Conservation (phyloP, 2,329 filamentous ascomycete genomes). For the Calycina marina region DNA sequence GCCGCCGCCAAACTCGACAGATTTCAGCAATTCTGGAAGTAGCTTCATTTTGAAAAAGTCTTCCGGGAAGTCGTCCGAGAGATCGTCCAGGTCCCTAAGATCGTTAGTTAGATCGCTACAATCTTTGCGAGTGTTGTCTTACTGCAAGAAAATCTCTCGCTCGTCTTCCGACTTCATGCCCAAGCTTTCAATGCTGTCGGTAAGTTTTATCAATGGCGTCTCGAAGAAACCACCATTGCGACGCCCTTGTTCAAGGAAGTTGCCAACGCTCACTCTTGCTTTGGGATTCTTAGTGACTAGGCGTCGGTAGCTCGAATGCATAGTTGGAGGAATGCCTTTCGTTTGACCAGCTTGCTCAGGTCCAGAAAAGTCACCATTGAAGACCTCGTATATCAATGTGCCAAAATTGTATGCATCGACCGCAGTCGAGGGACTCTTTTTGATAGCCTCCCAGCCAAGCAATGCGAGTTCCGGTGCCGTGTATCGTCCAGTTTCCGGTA, state of each 20-base stretch:
- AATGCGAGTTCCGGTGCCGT: slow-evolving; percentile 76
- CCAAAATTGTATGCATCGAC: slow-evolving; percentile 83
- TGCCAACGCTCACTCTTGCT: slow-evolving; percentile 64
- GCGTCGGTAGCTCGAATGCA: slow-evolving; percentile 85
- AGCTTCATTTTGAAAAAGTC: slow-evolving; percentile 98
- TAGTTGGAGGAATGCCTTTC: slow-evolving; percentile 70
- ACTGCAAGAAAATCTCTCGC: slow-evolving; percentile 70
- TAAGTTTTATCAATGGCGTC: slow-evolving; percentile 79
- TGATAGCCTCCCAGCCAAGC: slow-evolving; percentile 83
- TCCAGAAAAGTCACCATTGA: slow-evolving; percentile 70
- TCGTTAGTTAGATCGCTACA: no score
- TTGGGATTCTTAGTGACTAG: slow-evolving; percentile 84
- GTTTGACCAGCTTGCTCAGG: slow-evolving; percentile 72
- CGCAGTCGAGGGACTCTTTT: slow-evolving; percentile 64
- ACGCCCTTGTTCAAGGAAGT: slow-evolving; percentile 82
- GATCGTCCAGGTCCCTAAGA: slow-evolving; percentile 56
- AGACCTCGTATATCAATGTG: slow-evolving; percentile 74
- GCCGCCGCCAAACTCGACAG: slow-evolving; percentile 94
- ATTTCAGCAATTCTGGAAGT: slow-evolving; percentile 88
- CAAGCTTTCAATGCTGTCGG: slow-evolving; percentile 82
- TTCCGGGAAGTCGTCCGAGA: slow-evolving; percentile 89
- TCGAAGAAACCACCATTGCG: slow-evolving; percentile 80
- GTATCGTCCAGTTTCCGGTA: slow-evolving; percentile 75
- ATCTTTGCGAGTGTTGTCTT: no score
- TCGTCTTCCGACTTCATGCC: slow-evolving; percentile 78